Conservation (phyloP, 2,329 filamentous ascomycete genomes). For the Cyphellophora attinorum region DNA sequence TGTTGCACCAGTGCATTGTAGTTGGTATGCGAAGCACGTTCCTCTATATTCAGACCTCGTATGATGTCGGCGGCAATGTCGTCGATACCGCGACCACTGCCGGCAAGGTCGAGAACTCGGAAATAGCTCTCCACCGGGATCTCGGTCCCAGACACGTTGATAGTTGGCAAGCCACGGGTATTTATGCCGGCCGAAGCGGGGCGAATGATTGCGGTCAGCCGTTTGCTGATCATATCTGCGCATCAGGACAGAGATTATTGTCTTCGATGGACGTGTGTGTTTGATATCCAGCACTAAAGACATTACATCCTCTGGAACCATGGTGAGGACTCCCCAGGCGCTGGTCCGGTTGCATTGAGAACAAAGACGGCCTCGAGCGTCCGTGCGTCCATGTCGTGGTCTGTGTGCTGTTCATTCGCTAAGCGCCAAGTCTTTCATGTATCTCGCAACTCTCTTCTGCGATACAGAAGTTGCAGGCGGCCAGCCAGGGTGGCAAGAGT, state of each 20-base stretch:
- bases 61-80: not conserved
- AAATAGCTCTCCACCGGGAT: not conserved
- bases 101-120: not conserved
- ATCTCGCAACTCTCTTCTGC: too few relatives aligned
- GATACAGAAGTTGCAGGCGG: too few relatives aligned
- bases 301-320: too few relatives aligned
- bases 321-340: too few relatives aligned
- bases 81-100: not conserved
- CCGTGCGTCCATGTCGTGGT: not conserved
- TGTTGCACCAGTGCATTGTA: not conserved
- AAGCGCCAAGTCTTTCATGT: too few relatives aligned
- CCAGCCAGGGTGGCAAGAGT: too few relatives aligned
- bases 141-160: not conserved
- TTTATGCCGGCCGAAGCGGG: not conserved
- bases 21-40: not conserved
- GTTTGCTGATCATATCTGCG: not conserved
- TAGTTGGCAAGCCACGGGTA: not conserved
- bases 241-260: too few relatives aligned
- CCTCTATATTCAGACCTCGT: not conserved
- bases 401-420: not conserved
- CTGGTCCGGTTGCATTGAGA: not conserved
- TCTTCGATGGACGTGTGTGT: too few relatives aligned
- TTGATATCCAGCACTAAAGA: too few relatives aligned
- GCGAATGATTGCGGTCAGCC: not conserved
- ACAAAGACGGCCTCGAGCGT: constrained; percentile 1